phyloP scores from a whole-genome alignment of 83 land plant species.

The Isoetes engelmannii region DNA sequence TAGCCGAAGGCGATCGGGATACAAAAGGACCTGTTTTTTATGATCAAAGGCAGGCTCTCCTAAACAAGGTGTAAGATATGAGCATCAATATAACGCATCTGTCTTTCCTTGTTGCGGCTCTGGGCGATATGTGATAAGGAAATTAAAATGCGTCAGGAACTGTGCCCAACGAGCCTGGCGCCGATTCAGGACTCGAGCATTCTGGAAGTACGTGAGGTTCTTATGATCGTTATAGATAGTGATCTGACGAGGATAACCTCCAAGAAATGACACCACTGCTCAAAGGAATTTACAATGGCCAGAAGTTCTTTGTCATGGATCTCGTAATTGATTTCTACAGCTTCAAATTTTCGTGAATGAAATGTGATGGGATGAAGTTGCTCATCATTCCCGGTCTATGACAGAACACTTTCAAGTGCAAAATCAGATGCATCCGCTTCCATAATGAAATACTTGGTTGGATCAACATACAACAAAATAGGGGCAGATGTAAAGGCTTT shows the following conservation, averaged over 20 bases:
- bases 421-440: slow-evolving; percentile 15
- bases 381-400: slow-evolving; percentile 9
- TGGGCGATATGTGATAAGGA: slow-evolving; percentile 11
- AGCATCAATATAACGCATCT: too few relatives aligned
- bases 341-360: slow-evolving; percentile 7
- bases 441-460: background rate
- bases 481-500: slow-evolving; percentile 6
- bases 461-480: slow-evolving; percentile 3
- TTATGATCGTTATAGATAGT: slow-evolving; percentile 21
- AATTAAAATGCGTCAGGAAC: slow-evolving; percentile 9
- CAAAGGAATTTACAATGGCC: slow-evolving; percentile 11
- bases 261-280: slow-evolving; percentile 20
- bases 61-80: too few relatives aligned
- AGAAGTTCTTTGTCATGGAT: slow-evolving; percentile 12
- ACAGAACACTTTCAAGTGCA: slow-evolving; percentile 5
- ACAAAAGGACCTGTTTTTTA: too few relatives aligned
- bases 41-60: too few relatives aligned
- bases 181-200: slow-evolving; percentile 11
- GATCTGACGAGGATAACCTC: slow-evolving; percentile 14
- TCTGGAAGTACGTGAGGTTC: slow-evolving; percentile 15
- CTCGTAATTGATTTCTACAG: slow-evolving; percentile 9
- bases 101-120: slow-evolving; percentile 15
- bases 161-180: slow-evolving; percentile 16
- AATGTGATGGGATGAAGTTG: background rate
- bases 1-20: too few relatives aligned